Percentiles rank a stretch among this genome's conserved stretches.
Evolutionary conservation across 1,284 basidiomycete genomes (phyloP).

Genomic region (Malassezia caprae): DNA sequence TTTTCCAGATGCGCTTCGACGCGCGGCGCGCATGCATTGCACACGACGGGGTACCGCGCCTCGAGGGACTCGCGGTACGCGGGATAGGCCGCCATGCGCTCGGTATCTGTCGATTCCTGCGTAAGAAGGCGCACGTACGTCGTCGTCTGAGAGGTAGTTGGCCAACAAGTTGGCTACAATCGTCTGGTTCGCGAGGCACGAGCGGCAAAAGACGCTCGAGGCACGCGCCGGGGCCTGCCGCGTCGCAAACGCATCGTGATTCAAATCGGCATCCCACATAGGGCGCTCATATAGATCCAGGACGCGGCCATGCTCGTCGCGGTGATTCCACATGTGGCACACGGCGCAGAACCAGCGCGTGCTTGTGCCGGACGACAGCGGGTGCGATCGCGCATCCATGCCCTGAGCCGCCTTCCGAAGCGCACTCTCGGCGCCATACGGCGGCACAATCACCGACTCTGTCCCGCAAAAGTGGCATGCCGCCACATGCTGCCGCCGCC

Average conservation of each 20-base stretch:
- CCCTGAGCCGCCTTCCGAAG: neutral
- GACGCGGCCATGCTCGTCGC: constrained; percentile 16
- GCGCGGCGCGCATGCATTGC: constrained; percentile 20
- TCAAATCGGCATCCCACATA: constrained; percentile 27
- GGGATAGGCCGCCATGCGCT: constrained; percentile 17
- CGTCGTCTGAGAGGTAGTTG: constrained; percentile 29
- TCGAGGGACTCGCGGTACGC: constrained; percentile 28
- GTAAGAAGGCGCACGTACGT: constrained; percentile 12
- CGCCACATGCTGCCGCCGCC: neutral
- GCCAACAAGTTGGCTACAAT: constrained; percentile 34
- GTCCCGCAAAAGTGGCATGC: constrained; percentile 34
- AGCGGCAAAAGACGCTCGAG: constrained; percentile 27
- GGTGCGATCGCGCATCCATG: neutral
- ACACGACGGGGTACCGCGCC: constrained; percentile 29
- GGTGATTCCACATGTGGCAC: constrained; percentile 33
- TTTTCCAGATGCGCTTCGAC: constrained; percentile 20
- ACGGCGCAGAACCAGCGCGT: constrained; percentile 35
- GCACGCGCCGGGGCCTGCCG: neutral
- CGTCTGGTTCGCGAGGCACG: constrained; percentile 38
- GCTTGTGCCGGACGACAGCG: constrained; percentile 29
- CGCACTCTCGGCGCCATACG: constrained; percentile 11
- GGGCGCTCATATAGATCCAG: constrained; percentile 26
- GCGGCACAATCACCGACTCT: constrained; percentile 28
- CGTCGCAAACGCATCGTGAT: constrained; percentile 14
- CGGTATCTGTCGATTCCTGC: constrained; percentile 4